Percentiles rank a stretch among this genome's conserved stretches.
phyloP scores from a whole-genome alignment of 306 rosid species.

The Rubus parviflorus region DNA sequence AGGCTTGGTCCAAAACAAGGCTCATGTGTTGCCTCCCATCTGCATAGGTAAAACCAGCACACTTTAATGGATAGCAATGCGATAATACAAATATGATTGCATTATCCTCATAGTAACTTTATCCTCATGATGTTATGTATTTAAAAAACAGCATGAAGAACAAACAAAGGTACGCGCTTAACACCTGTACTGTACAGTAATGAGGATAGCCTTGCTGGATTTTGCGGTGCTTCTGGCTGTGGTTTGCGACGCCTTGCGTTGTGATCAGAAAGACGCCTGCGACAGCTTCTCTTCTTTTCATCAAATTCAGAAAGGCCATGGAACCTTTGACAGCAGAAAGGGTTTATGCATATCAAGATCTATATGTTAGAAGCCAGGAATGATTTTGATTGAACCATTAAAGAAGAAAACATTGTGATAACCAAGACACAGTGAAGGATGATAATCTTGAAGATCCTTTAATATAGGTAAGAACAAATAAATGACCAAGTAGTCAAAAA shows the following conservation, averaged over 20 bases:
- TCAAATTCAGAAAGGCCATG: slow-evolving; percentile 83
- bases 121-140: not conserved
- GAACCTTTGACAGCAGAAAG: slow-evolving; percentile 62
- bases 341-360: slow-evolving; percentile 22
- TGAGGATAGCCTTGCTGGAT: slow-evolving; percentile 58
- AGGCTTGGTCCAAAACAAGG: slow-evolving; percentile 33
- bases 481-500: not conserved
- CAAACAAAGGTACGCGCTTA: not conserved
- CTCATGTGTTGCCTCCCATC: slow-evolving; percentile 55
- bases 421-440: not conserved
- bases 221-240: slow-evolving; percentile 50
- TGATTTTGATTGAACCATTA: slow-evolving; percentile 13
- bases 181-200: slow-evolving; percentile 48
- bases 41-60: slow-evolving; percentile 25
- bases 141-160: not conserved
- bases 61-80: not conserved
- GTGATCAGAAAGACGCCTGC: slow-evolving; percentile 91
- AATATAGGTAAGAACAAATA: not conserved
- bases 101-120: not conserved
- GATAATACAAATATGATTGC: not conserved
- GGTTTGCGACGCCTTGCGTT: slow-evolving; percentile 99
- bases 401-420: not conserved
- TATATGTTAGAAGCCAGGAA: slow-evolving; percentile 16
- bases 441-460: not conserved
- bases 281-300: slow-evolving; percentile 89